These are phyloP conservation scores for Smallanthus sonchifolius DNA, from an alignment of 129 eudicot species.

Conservation along the genomic window DNA sequence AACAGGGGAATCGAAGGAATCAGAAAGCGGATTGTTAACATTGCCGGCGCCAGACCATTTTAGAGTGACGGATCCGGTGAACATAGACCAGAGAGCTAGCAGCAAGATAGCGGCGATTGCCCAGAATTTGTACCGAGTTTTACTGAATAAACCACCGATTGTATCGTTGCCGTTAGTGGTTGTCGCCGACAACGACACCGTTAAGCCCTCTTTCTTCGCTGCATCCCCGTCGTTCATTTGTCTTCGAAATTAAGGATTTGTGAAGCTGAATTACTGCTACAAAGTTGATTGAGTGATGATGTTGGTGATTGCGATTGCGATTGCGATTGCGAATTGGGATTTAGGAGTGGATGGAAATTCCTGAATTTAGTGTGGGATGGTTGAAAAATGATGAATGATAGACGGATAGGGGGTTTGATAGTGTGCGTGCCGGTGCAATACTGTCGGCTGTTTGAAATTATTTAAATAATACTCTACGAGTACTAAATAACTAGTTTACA, in stretches of 20 bases:
- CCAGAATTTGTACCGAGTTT: slow-evolving; percentile 67
- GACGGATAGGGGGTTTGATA: slow-evolving; percentile 7
- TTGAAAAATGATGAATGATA: slow-evolving; percentile 23
- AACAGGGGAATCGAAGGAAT: slow-evolving; percentile 44
- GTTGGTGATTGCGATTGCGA: neutral
- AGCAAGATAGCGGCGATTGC: slow-evolving; percentile 52
- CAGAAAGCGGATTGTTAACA: slow-evolving; percentile 32
- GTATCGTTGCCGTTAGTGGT: slow-evolving; percentile 5
- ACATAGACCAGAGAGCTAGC: slow-evolving; percentile 87
- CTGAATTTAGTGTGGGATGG: slow-evolving; percentile 26
- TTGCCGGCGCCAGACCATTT: slow-evolving; percentile 56
- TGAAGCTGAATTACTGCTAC: neutral
- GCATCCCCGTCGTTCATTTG: slow-evolving; percentile 54
- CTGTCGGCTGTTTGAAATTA: slow-evolving; percentile 16
- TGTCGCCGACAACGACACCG: slow-evolving; percentile 11
- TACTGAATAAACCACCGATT: slow-evolving; percentile 34
- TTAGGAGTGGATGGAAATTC: slow-evolving; percentile 20
- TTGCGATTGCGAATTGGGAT: neutral
- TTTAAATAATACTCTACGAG: too few relatives aligned
- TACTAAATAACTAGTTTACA: too few relatives aligned
- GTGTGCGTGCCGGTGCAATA: slow-evolving; percentile 5
- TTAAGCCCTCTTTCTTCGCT: slow-evolving; percentile 29
- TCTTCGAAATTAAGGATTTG: neutral
- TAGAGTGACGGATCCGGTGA: slow-evolving; percentile 80
- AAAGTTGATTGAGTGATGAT: neutral